These are phyloP conservation scores for Poterioochromonas sp. DNA, from an alignment of 352 stramenopile species.

Conservation along the genomic window DNA sequence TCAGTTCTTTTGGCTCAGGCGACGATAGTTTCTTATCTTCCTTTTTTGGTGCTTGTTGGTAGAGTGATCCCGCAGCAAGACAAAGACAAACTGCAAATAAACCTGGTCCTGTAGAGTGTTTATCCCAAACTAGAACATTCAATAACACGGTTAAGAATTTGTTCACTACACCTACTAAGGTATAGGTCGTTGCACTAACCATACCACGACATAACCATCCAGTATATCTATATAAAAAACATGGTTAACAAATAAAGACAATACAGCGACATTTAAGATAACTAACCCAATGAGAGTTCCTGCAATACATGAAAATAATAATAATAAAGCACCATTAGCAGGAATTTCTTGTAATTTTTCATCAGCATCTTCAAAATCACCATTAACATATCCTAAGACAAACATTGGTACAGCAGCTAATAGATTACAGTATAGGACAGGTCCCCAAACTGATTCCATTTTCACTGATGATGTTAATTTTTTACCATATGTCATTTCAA, in stretches of 20 bases:
- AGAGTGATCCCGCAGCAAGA: slow-evolving; percentile 55
- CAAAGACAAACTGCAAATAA: slow-evolving; percentile 58
- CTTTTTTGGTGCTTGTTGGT: slow-evolving; percentile 61
- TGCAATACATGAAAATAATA: slow-evolving; percentile 55
- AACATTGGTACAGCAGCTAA: slow-evolving; percentile 57
- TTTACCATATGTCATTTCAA: slow-evolving; percentile 64
- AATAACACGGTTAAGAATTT: slow-evolving; percentile 69
- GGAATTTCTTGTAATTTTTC: slow-evolving; percentile 40
- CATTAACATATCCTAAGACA: slow-evolving; percentile 49
- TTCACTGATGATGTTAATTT: slow-evolving; percentile 43
- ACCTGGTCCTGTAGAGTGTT: slow-evolving; percentile 57
- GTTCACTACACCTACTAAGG: slow-evolving; percentile 60
- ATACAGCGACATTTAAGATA: too few relatives aligned
- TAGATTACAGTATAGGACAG: slow-evolving; percentile 63
- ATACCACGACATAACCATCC: slow-evolving; percentile 57
- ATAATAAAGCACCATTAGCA: slow-evolving; percentile 40
- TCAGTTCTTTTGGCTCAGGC: neutral
- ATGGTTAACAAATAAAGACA: neutral
- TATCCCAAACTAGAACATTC: slow-evolving; percentile 66
- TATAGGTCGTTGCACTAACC: slow-evolving; percentile 60
- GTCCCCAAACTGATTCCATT: slow-evolving; percentile 51
- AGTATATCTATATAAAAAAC: slow-evolving; percentile 35
- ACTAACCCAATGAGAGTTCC: slow-evolving; percentile 60
- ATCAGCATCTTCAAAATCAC: slow-evolving; percentile 50
- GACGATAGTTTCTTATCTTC: neutral